Evolutionary conservation across 2,329 filamentous ascomycete species (phyloP).

Genomic region (Epichloe baconii): DNA sequence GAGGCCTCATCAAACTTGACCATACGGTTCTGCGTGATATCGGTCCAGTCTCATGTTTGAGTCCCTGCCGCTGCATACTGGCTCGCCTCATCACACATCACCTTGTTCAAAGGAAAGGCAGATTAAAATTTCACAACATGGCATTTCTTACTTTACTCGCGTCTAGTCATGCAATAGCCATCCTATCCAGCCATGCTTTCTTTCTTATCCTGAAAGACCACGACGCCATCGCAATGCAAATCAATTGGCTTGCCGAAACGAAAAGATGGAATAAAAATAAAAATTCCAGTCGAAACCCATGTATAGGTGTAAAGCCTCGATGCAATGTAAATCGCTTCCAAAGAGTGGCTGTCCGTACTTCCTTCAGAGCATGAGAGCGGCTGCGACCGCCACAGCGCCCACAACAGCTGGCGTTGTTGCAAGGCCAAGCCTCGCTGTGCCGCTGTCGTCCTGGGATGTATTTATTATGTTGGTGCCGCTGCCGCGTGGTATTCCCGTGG

Average conservation of each 20-base stretch:
- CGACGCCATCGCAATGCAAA: conserved; percentile 6
- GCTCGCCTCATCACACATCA: too few species aligned
- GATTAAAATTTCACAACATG: too few species aligned
- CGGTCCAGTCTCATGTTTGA: too few species aligned
- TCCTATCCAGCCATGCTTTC: neutral
- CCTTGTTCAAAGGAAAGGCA: too few species aligned
- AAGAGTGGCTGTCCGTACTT: neutral
- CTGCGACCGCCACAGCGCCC: neutral
- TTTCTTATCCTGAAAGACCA: neutral
- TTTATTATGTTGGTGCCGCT: neutral
- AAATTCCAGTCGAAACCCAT: neutral
- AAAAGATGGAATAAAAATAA: neutral
- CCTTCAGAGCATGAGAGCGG: neutral
- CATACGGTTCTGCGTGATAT: too few species aligned
- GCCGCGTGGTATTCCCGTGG: conserved; percentile 23
- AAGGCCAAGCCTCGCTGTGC: conserved; percentile 1
- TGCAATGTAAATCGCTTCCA: too few species aligned
- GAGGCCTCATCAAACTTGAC: too few species aligned
- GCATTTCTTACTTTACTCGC: too few species aligned
- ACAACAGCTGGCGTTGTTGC: neutral
- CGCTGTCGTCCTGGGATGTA: conserved; percentile 2
- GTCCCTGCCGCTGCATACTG: too few species aligned
- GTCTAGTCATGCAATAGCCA: too few species aligned
- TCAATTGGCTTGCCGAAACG: neutral
- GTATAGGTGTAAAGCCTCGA: too few species aligned